A percentile compares a stretch with the other conserved stretches of the same genome.
Conservation (phyloP, 805 yeast genomes). For the Schizosaccharomyces cryophilus region DNA sequence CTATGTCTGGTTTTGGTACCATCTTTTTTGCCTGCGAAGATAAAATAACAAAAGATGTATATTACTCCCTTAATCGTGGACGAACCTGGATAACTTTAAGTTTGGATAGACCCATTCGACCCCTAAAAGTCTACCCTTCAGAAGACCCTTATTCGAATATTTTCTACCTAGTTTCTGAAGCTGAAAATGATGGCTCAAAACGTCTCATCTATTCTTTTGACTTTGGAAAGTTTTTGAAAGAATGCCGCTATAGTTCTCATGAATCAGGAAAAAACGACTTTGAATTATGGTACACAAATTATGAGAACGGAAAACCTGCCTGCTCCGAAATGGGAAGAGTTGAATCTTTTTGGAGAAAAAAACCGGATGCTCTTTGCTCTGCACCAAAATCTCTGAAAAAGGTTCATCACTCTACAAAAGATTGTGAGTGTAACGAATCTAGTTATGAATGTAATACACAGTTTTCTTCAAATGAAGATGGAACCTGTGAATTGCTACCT, state of each 20-base stretch:
- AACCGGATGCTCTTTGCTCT: slow-evolving; percentile 38
- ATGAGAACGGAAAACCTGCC: slow-evolving; percentile 11
- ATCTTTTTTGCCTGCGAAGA: slow-evolving; percentile 30
- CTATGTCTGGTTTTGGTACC: slow-evolving; percentile 62
- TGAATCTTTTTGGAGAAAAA: slow-evolving; percentile 40
- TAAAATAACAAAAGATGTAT: slow-evolving; percentile 16
- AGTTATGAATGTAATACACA: slow-evolving; percentile 54
- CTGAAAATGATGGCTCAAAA: slow-evolving; percentile 4
- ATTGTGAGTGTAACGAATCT: slow-evolving; percentile 36
- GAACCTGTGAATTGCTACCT: slow-evolving; percentile 25
- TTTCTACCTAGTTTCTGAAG: not conserved
- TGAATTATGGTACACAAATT: slow-evolving; percentile 38
- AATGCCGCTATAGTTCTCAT: slow-evolving; percentile 10
- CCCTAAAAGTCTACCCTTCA: slow-evolving; percentile 9
- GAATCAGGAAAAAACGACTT: slow-evolving; percentile 24
- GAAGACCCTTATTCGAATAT: not conserved
- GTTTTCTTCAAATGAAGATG: slow-evolving; percentile 14
- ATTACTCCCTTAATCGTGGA: slow-evolving; percentile 54
- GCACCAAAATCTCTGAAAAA: slow-evolving; percentile 20
- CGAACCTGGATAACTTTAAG: slow-evolving; percentile 29
- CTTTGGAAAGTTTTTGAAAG: not conserved
- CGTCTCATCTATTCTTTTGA: not conserved
- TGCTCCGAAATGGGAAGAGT: slow-evolving; percentile 44
- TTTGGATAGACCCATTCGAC: slow-evolving; percentile 22
- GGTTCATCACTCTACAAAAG: slow-evolving; percentile 21